These are phyloP conservation scores for Acacia confusa DNA, from an alignment of 306 rosid genomes.

Conservation along the genomic window DNA sequence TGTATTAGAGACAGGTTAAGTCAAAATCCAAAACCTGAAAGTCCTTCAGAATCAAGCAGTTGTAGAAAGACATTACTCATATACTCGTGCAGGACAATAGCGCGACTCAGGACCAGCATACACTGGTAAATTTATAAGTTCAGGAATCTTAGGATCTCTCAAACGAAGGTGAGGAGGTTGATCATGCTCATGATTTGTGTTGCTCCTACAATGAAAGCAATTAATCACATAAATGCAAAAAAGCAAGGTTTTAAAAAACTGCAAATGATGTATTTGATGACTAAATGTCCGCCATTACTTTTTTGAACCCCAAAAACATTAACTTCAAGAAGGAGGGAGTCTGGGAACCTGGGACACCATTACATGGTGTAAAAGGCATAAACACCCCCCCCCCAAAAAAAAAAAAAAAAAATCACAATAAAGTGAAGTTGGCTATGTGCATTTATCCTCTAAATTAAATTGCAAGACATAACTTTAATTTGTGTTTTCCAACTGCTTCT, in stretches of 20 bases:
- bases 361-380: not conserved
- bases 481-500: not conserved
- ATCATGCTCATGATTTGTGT: constrained; percentile 96
- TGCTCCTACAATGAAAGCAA: constrained; percentile 64
- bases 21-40: constrained; percentile 10
- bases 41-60: constrained; percentile 26
- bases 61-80: constrained; percentile 60
- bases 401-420: not conserved
- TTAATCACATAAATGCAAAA: constrained; percentile 23
- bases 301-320: not conserved
- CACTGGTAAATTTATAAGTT: constrained; percentile 67
- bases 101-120: constrained; percentile 86
- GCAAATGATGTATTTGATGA: constrained; percentile 11
- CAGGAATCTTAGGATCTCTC: constrained; percentile 76
- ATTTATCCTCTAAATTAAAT: not conserved
- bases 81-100: constrained; percentile 94
- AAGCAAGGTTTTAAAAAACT: constrained; percentile 22
- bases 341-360: not conserved
- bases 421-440: not conserved
- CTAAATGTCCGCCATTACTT: not conserved
- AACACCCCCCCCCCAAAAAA: not conserved
- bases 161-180: constrained; percentile 91
- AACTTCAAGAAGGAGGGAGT: not conserved
- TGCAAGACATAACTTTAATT: not conserved
- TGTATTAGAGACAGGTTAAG: constrained; percentile 33